Conservation (phyloP, 108 stramenopile genomes). For the Pseudonitzschia delicatissima region DNA sequence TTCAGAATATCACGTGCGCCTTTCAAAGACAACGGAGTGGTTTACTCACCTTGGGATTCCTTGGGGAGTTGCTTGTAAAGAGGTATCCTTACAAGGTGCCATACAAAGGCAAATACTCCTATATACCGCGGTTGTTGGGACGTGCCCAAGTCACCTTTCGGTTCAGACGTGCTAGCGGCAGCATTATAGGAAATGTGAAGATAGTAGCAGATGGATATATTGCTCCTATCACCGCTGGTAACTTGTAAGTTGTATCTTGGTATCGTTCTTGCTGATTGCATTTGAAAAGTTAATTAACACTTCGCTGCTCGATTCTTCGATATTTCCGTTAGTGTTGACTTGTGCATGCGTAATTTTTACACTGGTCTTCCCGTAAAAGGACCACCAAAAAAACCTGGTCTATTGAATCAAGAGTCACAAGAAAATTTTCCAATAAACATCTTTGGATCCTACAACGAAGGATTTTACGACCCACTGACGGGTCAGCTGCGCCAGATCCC, state of each 20-base stretch:
- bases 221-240: slow-evolving; percentile 82
- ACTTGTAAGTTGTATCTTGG: slow-evolving; percentile 24
- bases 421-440: slow-evolving; percentile 48
- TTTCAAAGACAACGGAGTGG: slow-evolving; percentile 41
- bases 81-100: slow-evolving; percentile 72
- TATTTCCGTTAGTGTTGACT: slow-evolving; percentile 41
- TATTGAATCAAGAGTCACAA: slow-evolving; percentile 12
- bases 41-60: slow-evolving; percentile 57
- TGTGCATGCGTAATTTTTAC: slow-evolving; percentile 77
- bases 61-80: slow-evolving; percentile 66
- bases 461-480: slow-evolving; percentile 83
- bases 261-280: no score
- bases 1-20: slow-evolving; percentile 22
- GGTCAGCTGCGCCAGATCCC: slow-evolving; percentile 79
- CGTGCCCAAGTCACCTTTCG: slow-evolving; percentile 73
- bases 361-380: slow-evolving; percentile 72
- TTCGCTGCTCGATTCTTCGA: no score
- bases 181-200: slow-evolving; percentile 70
- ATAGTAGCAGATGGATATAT: slow-evolving; percentile 83
- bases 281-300: no score
- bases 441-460: slow-evolving; percentile 79
- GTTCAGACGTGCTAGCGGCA: slow-evolving; percentile 38
- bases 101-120: slow-evolving; percentile 68
- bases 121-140: slow-evolving; percentile 72
- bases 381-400: slow-evolving; percentile 53